Base-by-base conservation (phyloP, 495 filamentous ascomycete genomes). In the Hyaloscypha bicolor region DNA sequence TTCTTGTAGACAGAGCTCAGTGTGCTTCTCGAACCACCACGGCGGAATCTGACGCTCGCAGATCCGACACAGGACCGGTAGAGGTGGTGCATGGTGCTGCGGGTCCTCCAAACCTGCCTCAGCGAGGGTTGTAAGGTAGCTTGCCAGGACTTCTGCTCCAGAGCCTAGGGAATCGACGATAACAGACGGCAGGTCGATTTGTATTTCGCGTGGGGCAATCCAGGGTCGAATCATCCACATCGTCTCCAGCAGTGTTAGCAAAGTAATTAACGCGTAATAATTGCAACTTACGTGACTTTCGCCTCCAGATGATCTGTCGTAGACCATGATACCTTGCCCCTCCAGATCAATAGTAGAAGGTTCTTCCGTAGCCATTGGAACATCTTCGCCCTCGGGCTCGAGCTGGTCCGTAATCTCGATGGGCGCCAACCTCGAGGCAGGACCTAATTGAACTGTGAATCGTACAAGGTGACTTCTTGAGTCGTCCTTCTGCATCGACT, bases 191-290 rank as follows among this genome's bases (percentile, higher is more conserved):
- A 99, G 86, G 75, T 98, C 95, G 71, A 99, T 97, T 58, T 94
- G 96, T 61, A 98, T 90, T 80, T 97, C 93, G 71, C 91, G 86
- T 9, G 91, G 92, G 53, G 93, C 83, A 37, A 93, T 87, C 76
- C 93, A 93, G n/a, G 93, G 96, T 71, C 94, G 90, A 63, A 99
- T 86, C 93, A 98, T 98, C 95, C 95, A 99, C 95, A 99, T 99
- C 45, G 94, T 96, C 94, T 97, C 72, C 48, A 64, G 30, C 42
- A 53, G 22, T 22, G 67, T 80, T 22, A 81, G 72, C 55, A 60
- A 57, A 31, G 37, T 22, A 51, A 55, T 31, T 21, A 69, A 42
- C 30, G 22, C 31, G 21, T 30, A 29, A 14, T 14, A 32, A 59
- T 21, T 30, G 53, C 25, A 67, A 84, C 93, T 79, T 84, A 97